Evolutionary conservation across 495 filamentous ascomycete species (phyloP), one percentile per base, ranked within the genome.

Genomic region (Chaetomidium leptoderma): DNA sequence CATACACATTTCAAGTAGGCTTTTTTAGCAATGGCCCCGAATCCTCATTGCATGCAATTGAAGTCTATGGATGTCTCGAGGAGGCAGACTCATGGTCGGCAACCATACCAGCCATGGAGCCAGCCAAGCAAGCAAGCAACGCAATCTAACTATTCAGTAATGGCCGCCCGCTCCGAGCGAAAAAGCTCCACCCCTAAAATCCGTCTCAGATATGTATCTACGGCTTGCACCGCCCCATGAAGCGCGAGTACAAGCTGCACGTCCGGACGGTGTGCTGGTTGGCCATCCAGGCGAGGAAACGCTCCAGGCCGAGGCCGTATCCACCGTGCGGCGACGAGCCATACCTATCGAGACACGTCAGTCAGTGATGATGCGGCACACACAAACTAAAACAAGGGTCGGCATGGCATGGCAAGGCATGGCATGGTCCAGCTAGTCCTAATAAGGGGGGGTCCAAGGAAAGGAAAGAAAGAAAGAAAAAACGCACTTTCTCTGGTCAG

Each of bases 231-330:
- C 93, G 84, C 52, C 90, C 89, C 64, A 91, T 95, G 77, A 90
- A 99, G 53, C 93, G 84, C 47, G 95, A 92, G 65, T 97, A 99
- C 71, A 99, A 74, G 63, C 84, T 90, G 65, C 86, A 87, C 55
- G 95, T 91, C 36, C 91, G 81, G 33, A 99, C 92, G 16, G 91
- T 96, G 73, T 91, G 88, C 68, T 90, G 88, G 63, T 87, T 87
- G 67, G 88, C 93, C 78, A 99, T 76, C 95, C 95, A 99, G 33
- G 93, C 93, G 26, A 99, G 76, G 79, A 97, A 97, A 47, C 93
- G 86, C 79, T 99, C 93, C 35, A 97, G 80, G 62, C 93, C 93
- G 35, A 99, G 81, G 48, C 93, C 93, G 70, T 96, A 99, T 54
- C 93, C 93, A 50, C 93, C 93, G 69, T 99, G 93, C 11, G 92